phyloP scores from a whole-genome alignment of 257 asterid genomes.

The Penstemon davidsonii region DNA sequence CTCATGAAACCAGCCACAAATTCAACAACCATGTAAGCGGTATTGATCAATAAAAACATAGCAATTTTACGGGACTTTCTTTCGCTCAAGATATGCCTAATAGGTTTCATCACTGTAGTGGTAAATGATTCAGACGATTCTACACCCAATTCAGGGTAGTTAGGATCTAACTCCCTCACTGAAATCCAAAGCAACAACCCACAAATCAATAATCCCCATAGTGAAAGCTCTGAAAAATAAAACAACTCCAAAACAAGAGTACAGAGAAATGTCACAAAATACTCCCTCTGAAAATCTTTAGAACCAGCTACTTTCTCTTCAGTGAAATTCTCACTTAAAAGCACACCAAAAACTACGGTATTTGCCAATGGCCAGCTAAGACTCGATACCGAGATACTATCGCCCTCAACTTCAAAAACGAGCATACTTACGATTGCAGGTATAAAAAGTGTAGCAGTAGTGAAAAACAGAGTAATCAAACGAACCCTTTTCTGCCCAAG shows the following conservation, averaged over 20 bases:
- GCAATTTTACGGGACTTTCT: conserved; percentile 91
- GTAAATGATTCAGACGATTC: conserved; percentile 58
- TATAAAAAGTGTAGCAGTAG: conserved; percentile 60
- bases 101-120: conserved; percentile 66
- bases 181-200: conserved; percentile 81
- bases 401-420: conserved; percentile 82
- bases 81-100: conserved; percentile 84
- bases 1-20: conserved; percentile 94
- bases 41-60: conserved; percentile 76
- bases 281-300: conserved; percentile 69
- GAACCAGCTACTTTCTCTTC: conserved; percentile 59
- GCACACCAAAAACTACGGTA: conserved; percentile 88
- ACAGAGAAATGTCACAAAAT: conserved; percentile 65
- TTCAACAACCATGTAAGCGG: conserved; percentile 94
- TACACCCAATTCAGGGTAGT: conserved; percentile 66
- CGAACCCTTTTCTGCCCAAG: conserved; percentile 67
- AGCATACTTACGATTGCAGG: conserved; percentile 86
- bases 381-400: conserved; percentile 51
- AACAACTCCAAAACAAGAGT: conserved; percentile 77
- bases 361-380: conserved; percentile 89
- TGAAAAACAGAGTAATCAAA: conserved; percentile 65
- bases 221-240: conserved; percentile 77
- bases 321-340: conserved; percentile 78
- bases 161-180: conserved; percentile 62
- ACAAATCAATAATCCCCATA: conserved; percentile 84